phyloP scores from a whole-genome alignment of 2,329 filamentous ascomycete species.

The Fusarium decemcellulare region DNA sequence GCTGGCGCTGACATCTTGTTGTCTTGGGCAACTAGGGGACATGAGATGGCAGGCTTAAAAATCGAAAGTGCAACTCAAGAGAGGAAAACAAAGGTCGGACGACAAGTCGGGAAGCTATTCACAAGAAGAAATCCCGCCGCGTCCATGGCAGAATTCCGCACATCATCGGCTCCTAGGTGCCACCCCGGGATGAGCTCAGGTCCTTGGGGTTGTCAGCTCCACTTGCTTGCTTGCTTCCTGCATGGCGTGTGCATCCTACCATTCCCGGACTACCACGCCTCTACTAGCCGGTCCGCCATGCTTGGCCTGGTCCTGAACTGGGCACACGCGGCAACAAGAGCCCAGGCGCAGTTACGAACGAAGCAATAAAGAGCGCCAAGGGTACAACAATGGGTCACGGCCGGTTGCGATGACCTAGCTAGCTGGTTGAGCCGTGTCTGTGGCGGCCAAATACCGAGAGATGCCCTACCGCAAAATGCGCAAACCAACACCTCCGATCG shows the following conservation, averaged over 20 bases:
- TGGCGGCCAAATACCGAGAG: slow-evolving; percentile 9
- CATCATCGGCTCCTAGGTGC: slow-evolving; percentile 4
- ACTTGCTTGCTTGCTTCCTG: slow-evolving; percentile 15
- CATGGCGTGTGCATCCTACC: slow-evolving; percentile 16
- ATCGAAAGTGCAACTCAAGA: not conserved
- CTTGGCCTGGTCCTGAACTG: slow-evolving; percentile 10
- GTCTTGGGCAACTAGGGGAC: not conserved
- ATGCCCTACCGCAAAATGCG: slow-evolving; percentile 21
- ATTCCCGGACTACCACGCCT: slow-evolving; percentile 18
- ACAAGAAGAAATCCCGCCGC: slow-evolving; percentile 16
- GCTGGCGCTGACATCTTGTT: slow-evolving; percentile 34
- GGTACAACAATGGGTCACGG: slow-evolving; percentile 17
- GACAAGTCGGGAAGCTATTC: slow-evolving; percentile 40
- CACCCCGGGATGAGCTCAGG: slow-evolving; percentile 27
- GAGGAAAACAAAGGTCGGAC: slow-evolving; percentile 1
- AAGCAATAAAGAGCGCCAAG: slow-evolving; percentile 11
- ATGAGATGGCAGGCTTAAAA: not conserved
- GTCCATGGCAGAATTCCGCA: slow-evolving; percentile 21
- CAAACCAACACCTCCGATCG: slow-evolving; percentile 24
- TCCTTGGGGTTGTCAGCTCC: slow-evolving; percentile 4
- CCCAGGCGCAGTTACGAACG: slow-evolving; percentile 9
- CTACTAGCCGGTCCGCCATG: slow-evolving; percentile 5
- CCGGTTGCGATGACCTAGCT: not conserved
- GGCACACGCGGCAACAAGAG: slow-evolving; percentile 9
- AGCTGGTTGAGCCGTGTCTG: slow-evolving; percentile 14